Conservation (phyloP, 495 filamentous ascomycete genomes). For the Podospora australis region DNA sequence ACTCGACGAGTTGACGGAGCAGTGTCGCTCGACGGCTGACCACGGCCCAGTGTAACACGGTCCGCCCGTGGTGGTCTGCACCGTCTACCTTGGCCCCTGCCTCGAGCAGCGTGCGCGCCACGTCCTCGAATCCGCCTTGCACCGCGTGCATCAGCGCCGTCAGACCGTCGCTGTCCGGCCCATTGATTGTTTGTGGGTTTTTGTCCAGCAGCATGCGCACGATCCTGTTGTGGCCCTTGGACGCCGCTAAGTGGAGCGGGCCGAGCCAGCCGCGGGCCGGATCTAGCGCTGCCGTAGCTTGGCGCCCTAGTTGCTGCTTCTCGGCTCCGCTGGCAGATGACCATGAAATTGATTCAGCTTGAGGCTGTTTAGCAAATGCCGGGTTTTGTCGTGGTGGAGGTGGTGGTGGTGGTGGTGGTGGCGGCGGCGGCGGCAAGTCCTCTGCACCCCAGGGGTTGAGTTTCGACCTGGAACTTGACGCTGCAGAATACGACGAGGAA, state of each 20-base stretch:
- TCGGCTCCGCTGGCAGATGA: not conserved
- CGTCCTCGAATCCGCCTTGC: conserved; percentile 9
- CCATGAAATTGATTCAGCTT: too few relatives aligned
- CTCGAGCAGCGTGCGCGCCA: conserved; percentile 10
- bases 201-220: conserved; percentile 16
- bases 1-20: conserved; percentile 13
- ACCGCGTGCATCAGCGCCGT: conserved; percentile 21
- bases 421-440: too few relatives aligned
- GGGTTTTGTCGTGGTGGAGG: too few relatives aligned
- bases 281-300: not conserved
- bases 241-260: conserved; percentile 24
- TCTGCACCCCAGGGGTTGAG: too few relatives aligned
- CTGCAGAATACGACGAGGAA: too few relatives aligned
- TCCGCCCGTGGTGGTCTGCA: conserved; percentile 11
- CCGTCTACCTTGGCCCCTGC: conserved; percentile 12
- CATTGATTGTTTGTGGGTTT: conserved; percentile 18
- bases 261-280: conserved; percentile 12
- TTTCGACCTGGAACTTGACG: too few relatives aligned
- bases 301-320: not conserved
- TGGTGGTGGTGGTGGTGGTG: too few relatives aligned
- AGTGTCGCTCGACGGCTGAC: conserved; percentile 14
- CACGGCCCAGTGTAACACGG: conserved; percentile 23
- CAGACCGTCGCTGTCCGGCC: conserved; percentile 20
- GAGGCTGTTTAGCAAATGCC: too few relatives aligned
- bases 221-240: conserved; percentile 18